These are phyloP conservation scores for Xylaria sp. DNA, from an alignment of 2,329 filamentous ascomycete species.

Conservation along the genomic window DNA sequence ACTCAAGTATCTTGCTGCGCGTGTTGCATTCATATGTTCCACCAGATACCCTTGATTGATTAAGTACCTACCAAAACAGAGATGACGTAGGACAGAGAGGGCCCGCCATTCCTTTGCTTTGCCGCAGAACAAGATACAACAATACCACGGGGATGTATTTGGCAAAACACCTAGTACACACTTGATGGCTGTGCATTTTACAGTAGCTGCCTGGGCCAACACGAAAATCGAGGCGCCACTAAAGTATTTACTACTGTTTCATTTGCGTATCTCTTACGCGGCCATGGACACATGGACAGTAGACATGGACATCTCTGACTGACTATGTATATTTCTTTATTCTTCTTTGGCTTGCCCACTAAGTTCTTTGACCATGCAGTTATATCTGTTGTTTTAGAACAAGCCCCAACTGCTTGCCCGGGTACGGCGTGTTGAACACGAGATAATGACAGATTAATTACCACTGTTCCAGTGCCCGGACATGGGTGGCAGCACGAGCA, in stretches of 20 bases:
- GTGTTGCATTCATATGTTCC: too few species aligned
- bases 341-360: not conserved
- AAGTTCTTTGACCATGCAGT: not conserved
- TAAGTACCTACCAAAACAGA: not conserved
- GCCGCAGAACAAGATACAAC: not conserved
- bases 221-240: not conserved
- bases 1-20: too few species aligned
- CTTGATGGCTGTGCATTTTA: too few species aligned
- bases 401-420: not conserved
- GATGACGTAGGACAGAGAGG: not conserved
- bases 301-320: not conserved
- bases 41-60: too few species aligned
- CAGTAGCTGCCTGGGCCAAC: not conserved
- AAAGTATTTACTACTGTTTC: not conserved
- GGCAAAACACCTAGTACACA: not conserved
- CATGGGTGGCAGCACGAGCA: not conserved
- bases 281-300: not conserved
- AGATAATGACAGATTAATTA: conserved; percentile 5
- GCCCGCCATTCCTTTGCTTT: not conserved
- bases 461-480: not conserved
- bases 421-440: not conserved
- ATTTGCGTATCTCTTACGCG: conserved; percentile 11
- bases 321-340: too few species aligned
- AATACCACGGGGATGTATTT: not conserved
- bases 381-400: too few species aligned